A percentile compares a stretch with the other conserved stretches of the same genome.
These are phyloP conservation scores for Penicillium sp. DNA, from an alignment of 2,329 filamentous ascomycete genomes.

Conservation along the genomic window DNA sequence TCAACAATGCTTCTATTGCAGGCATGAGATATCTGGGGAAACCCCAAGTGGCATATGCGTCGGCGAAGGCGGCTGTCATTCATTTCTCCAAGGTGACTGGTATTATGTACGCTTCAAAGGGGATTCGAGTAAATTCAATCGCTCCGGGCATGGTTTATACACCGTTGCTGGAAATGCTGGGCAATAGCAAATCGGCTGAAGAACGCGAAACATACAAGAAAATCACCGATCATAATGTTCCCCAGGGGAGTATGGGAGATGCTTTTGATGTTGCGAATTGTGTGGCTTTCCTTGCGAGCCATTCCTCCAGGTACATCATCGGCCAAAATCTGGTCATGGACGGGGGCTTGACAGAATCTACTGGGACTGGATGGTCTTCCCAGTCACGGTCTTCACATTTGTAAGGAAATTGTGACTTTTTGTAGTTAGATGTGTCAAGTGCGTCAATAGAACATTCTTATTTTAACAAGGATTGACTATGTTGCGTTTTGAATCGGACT, in stretches of 20 bases:
- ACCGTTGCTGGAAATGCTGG: slow-evolving; percentile 47
- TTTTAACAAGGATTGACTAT: not conserved
- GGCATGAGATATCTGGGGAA: slow-evolving; percentile 57
- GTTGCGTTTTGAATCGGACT: too few species aligned
- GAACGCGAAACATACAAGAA: slow-evolving; percentile 42
- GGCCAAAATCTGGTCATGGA: slow-evolving; percentile 59
- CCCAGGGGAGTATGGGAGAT: slow-evolving; percentile 63
- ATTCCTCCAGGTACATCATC: slow-evolving; percentile 64
- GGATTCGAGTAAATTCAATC: slow-evolving; percentile 58
- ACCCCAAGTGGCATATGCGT: slow-evolving; percentile 59
- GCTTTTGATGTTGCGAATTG: slow-evolving; percentile 64
- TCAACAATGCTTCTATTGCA: slow-evolving; percentile 56
- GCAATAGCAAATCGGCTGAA: slow-evolving; percentile 51
- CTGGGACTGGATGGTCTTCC: slow-evolving; percentile 11
- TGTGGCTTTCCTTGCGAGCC: slow-evolving; percentile 61
- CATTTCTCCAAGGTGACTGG: slow-evolving; percentile 55
- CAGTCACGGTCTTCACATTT: not conserved
- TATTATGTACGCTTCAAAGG: slow-evolving; percentile 43
- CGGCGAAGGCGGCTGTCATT: slow-evolving; percentile 56
- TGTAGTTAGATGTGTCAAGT: not conserved
- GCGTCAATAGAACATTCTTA: not conserved
- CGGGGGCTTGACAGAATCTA: slow-evolving; percentile 38
- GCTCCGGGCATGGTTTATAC: slow-evolving; percentile 62
- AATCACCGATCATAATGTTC: slow-evolving; percentile 47
- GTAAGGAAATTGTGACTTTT: not conserved